These are phyloP conservation scores for Opeltia flavorubescens DNA, from an alignment of 495 filamentous ascomycete genomes.

Conservation along the genomic window DNA sequence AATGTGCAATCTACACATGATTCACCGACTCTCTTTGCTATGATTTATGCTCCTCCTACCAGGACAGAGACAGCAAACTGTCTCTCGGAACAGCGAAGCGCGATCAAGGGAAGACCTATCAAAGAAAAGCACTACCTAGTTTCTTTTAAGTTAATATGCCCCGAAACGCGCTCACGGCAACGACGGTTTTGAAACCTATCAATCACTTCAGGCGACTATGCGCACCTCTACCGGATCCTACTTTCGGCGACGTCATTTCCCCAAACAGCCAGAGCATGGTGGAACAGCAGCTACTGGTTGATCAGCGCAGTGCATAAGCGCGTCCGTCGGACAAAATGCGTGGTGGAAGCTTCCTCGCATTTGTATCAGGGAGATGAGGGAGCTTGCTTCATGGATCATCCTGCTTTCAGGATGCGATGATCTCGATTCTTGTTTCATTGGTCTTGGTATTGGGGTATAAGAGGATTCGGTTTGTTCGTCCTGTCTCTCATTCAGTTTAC, in stretches of 20 bases:
- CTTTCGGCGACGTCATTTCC: neutral
- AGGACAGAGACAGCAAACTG: too few relatives aligned
- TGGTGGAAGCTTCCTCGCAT: neutral
- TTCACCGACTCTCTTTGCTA: too few relatives aligned
- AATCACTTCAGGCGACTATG: neutral
- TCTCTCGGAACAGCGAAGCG: too few relatives aligned
- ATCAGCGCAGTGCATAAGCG: neutral
- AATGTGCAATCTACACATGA: too few relatives aligned
- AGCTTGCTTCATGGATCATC: neutral
- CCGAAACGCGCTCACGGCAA: too few relatives aligned
- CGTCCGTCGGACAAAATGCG: neutral
- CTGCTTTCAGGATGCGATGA: neutral
- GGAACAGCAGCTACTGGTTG: neutral
- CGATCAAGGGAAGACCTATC: too few relatives aligned
- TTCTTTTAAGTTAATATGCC: too few relatives aligned
- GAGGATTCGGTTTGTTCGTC: too few relatives aligned
- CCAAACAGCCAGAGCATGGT: neutral
- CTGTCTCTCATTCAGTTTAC: neutral
- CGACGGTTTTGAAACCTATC: neutral
- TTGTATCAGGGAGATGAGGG: neutral
- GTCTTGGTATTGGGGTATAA: neutral
- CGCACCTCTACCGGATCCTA: neutral
- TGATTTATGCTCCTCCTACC: too few relatives aligned
- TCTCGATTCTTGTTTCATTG: neutral
- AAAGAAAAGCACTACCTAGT: too few relatives aligned